A percentile compares a stretch with the other conserved stretches of the same genome.
Evolutionary conservation across 108 stramenopile species (phyloP).

Genomic region (Skeletonema marinoi): DNA sequence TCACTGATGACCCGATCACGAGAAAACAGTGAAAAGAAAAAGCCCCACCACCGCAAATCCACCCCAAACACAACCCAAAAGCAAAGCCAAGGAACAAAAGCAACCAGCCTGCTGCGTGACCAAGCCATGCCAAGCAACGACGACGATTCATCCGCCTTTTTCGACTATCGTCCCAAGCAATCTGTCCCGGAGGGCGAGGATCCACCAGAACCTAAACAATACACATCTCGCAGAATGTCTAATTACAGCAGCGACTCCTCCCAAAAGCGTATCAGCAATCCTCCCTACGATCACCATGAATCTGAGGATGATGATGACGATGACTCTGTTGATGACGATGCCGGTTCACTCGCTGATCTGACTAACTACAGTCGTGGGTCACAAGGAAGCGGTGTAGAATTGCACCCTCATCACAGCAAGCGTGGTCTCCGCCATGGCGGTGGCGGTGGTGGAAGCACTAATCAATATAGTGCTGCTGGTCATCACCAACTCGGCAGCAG

Average conservation of each 20-base stretch:
- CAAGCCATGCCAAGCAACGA: background rate
- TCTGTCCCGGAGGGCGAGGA: background rate
- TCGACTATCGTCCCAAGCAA: background rate
- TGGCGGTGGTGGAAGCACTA: background rate
- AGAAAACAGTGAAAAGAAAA: no score
- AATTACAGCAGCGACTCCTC: background rate
- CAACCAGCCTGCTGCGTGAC: no score
- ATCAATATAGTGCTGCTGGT: background rate
- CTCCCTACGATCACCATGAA: background rate
- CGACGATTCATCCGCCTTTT: background rate
- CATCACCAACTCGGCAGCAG: background rate
- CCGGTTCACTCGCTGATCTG: slow-evolving; percentile 1
- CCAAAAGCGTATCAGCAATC: background rate
- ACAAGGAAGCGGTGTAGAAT: background rate
- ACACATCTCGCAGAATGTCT: background rate
- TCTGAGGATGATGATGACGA: background rate
- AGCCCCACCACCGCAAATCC: no score
- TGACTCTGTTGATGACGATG: background rate
- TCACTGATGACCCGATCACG: no score
- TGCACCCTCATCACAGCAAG: slow-evolving; percentile 8
- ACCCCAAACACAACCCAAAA: no score
- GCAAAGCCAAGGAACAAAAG: background rate
- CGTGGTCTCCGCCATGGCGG: background rate
- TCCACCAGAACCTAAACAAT: background rate
- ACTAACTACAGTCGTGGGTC: background rate